These are phyloP conservation scores for Pichiaceae sp. DNA, from an alignment of 1,139 yeast genomes.

Conservation along the genomic window DNA sequence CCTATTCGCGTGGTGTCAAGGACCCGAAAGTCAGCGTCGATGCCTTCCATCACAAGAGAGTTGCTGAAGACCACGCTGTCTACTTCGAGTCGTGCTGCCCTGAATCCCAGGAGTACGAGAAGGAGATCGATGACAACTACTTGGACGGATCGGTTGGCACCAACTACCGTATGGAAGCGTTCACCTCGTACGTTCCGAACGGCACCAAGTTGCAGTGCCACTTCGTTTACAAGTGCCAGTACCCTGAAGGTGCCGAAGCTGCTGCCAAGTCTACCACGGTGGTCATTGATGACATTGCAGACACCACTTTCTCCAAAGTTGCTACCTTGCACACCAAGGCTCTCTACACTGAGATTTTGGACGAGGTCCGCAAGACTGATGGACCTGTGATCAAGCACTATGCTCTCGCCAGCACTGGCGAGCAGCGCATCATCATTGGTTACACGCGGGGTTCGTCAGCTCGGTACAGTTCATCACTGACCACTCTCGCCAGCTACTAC, in stretches of 20 bases:
- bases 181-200: constrained; percentile 52
- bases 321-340: constrained; percentile 74
- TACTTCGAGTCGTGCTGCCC: constrained; percentile 56
- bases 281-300: constrained; percentile 62
- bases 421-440: constrained; percentile 83
- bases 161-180: constrained; percentile 74
- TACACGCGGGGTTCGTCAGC: constrained; percentile 70
- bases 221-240: constrained; percentile 77
- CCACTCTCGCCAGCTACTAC: constrained; percentile 85
- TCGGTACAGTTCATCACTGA: constrained; percentile 80
- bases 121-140: constrained; percentile 72
- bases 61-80: constrained; percentile 81
- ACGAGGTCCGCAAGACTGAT: constrained; percentile 62
- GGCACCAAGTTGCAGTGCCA: constrained; percentile 43
- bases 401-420: constrained; percentile 69
- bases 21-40: constrained; percentile 26
- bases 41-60: constrained; percentile 66
- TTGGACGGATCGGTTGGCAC: constrained; percentile 39
- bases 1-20: constrained; percentile 46
- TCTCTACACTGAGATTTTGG: constrained; percentile 66
- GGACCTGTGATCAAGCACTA: constrained; percentile 93
- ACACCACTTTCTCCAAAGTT: constrained; percentile 67
- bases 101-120: constrained; percentile 36
- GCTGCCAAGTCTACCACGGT: constrained; percentile 23
- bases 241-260: constrained; percentile 27